These are phyloP conservation scores for Trichoderma atroviride DNA, from an alignment of 2,329 filamentous ascomycete species.

Conservation along the genomic window DNA sequence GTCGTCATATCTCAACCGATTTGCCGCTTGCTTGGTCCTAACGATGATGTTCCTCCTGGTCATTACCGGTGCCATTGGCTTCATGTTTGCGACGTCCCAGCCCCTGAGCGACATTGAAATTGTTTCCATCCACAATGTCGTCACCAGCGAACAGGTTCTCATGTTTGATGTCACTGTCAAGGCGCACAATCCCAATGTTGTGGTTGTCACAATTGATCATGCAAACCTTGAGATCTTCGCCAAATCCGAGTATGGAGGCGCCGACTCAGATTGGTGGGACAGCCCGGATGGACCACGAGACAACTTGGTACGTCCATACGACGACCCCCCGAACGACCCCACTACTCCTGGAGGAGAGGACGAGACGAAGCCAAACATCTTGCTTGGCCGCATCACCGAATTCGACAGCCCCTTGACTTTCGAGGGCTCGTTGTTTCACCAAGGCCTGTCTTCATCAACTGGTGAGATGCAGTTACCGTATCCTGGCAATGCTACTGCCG, in stretches of 20 bases:
- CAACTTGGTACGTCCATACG: slow-evolving; percentile 32
- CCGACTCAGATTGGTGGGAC: slow-evolving; percentile 63
- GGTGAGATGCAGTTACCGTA: slow-evolving; percentile 80
- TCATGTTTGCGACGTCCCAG: slow-evolving; percentile 90
- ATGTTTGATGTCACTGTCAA: slow-evolving; percentile 90
- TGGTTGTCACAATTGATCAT: slow-evolving; percentile 81
- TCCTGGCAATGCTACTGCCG: slow-evolving; percentile 87
- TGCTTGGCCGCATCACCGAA: slow-evolving; percentile 83
- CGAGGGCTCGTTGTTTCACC: slow-evolving; percentile 84
- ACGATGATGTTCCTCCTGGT: slow-evolving; percentile 79
- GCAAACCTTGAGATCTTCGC: slow-evolving; percentile 93
- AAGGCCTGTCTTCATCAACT: slow-evolving; percentile 69
- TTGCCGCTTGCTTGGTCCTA: slow-evolving; percentile 86
- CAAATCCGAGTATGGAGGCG: slow-evolving; percentile 86
- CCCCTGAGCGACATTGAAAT: slow-evolving; percentile 79
- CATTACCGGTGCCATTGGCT: slow-evolving; percentile 81
- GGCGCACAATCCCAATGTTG: slow-evolving; percentile 90
- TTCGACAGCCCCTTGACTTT: slow-evolving; percentile 90
- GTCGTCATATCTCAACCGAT: slow-evolving; percentile 68
- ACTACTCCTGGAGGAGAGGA: slow-evolving; percentile 50
- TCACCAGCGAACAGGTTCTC: slow-evolving; percentile 91
- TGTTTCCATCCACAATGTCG: slow-evolving; percentile 80
- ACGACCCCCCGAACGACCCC: slow-evolving; percentile 44
- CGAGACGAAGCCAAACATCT: slow-evolving; percentile 71
- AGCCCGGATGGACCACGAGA: slow-evolving; percentile 36